Evolutionary conservation across 2,329 filamentous ascomycete genomes (phyloP), one percentile per base, ranked within the genome.

Genomic region (Trichothecium roseum): DNA sequence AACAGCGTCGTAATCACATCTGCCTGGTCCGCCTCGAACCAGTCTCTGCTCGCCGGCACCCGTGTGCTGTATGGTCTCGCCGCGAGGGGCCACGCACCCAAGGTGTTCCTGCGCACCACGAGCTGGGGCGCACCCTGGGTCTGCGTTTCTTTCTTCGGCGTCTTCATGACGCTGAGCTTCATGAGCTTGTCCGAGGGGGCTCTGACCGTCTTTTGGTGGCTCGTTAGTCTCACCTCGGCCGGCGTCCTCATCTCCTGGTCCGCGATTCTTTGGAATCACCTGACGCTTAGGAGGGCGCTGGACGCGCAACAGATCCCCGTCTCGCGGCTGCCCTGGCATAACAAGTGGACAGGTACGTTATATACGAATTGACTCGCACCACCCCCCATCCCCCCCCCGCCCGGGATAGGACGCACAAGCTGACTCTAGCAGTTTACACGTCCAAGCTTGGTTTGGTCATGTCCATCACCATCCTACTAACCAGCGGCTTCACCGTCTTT

Each of bases 401-500:
- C n/a, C n/a, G n/a, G n/a, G n/a, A n/a, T n/a, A n/a, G n/a, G 34
- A 24, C 20, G 20, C 20, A 10, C 20, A 24, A 24, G 20, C 20
- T 24, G 10, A 24, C 20, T 24, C 6, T 10, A 6, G 10, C 9
- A 77, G 72, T 66, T 10, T 78, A 76, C 43, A 71, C 67, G 10
- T 82, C 82, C 0, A 78, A 68, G 44, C 55, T 61, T 8, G 72
- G 74, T 1, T 61, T 88, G 5, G 50, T 64, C 40, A 72, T 78
- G 62, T 74, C 68, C 48, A 59, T 77, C 20, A 54, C 81, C 28
- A 78, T 85, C 40, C 59, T 87, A 4, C 62, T 86, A 28, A 86
- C 82, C 4, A 73, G 76, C 27, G 81, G 81, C 1, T 86, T 86
- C 44, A 49, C 60, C 2, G 71, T 74, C 4, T 81, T 81, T 39